Evolutionary conservation across 768 basidiomycete species (phyloP).

Genomic region (Boletus tylopilopsis): DNA sequence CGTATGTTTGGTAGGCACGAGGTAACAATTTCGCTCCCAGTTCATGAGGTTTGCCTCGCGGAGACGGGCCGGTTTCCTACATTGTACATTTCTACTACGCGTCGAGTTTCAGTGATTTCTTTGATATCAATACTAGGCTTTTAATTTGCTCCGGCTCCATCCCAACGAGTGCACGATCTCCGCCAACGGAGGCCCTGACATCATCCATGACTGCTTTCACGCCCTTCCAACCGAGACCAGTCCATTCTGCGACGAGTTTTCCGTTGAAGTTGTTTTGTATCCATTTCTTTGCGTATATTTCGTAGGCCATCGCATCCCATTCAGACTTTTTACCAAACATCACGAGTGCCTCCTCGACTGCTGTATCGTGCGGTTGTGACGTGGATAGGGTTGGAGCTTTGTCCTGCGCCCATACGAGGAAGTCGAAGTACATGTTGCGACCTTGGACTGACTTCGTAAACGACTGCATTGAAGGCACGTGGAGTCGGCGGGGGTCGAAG

Average conservation of each 20-base stretch:
- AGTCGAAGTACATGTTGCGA: conserved; percentile 58
- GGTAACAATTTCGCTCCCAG: background rate
- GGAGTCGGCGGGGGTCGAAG: conserved; percentile 43
- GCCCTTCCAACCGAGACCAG: conserved; percentile 42
- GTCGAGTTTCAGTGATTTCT: conserved; percentile 18
- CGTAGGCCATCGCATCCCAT: conserved; percentile 37
- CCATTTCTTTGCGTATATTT: conserved; percentile 25
- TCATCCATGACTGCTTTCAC: conserved; percentile 52
- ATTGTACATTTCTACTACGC: conserved; percentile 11
- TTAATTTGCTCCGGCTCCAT: conserved; percentile 40
- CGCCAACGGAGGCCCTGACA: conserved; percentile 45
- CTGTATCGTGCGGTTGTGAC: conserved; percentile 15
- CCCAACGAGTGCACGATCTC: conserved; percentile 42
- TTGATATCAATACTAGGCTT: conserved; percentile 36
- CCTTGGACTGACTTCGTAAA: conserved; percentile 40
- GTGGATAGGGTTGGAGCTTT: conserved; percentile 11
- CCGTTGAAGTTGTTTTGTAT: conserved; percentile 50
- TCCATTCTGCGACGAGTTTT: conserved; percentile 51
- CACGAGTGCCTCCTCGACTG: conserved; percentile 44
- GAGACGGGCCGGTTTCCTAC: background rate
- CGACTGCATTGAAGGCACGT: conserved; percentile 31
- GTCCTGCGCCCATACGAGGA: conserved; percentile 46
- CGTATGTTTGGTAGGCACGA: conserved; percentile 26
- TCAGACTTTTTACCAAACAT: conserved; percentile 50
- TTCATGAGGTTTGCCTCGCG: background rate